These are phyloP conservation scores for Oryza officinalis DNA, from an alignment of 176 grass and related monocot genomes.

Conservation along the genomic window DNA sequence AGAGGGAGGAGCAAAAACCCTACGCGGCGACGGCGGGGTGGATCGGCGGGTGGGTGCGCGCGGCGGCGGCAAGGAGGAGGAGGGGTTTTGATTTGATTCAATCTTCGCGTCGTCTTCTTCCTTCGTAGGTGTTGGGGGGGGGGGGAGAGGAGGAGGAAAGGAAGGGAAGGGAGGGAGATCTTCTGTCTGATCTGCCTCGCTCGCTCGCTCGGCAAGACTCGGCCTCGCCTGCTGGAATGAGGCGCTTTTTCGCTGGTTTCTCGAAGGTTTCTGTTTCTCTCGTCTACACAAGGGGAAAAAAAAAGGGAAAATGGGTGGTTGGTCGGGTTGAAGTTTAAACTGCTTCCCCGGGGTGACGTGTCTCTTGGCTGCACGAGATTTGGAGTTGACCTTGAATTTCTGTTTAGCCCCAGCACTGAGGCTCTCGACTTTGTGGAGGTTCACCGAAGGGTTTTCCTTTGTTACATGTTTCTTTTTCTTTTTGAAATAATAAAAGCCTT, in stretches of 20 bases:
- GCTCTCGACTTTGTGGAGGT: too few relatives aligned
- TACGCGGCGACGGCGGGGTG: too few relatives aligned
- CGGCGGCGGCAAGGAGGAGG: not conserved
- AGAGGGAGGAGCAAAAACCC: conserved; percentile 7
- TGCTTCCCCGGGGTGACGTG: not conserved
- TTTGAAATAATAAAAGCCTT: too few relatives aligned
- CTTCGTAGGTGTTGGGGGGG: not conserved
- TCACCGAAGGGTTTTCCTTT: too few relatives aligned
- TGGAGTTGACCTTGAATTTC: conserved; percentile 6
- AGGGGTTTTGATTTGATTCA: conserved; percentile 10
- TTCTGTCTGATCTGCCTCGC: conserved; percentile 37
- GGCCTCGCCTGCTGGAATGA: conserved; percentile 9
- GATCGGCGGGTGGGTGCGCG: not conserved
- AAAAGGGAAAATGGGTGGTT: not conserved
- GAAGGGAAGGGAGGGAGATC: not conserved
- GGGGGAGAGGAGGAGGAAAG: not conserved
- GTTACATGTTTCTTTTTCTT: too few relatives aligned
- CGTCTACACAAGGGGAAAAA: not conserved
- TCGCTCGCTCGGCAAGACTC: not conserved
- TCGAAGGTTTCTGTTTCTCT: conserved; percentile 39
- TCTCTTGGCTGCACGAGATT: not conserved
- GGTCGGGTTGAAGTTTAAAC: conserved; percentile 31
- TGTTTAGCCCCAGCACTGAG: not conserved
- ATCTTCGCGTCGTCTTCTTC: not conserved
- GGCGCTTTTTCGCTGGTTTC: conserved; percentile 47